These are phyloP conservation scores for Aquilaria yunnanensis DNA, from an alignment of 345 rosid genomes.

Conservation along the genomic window DNA sequence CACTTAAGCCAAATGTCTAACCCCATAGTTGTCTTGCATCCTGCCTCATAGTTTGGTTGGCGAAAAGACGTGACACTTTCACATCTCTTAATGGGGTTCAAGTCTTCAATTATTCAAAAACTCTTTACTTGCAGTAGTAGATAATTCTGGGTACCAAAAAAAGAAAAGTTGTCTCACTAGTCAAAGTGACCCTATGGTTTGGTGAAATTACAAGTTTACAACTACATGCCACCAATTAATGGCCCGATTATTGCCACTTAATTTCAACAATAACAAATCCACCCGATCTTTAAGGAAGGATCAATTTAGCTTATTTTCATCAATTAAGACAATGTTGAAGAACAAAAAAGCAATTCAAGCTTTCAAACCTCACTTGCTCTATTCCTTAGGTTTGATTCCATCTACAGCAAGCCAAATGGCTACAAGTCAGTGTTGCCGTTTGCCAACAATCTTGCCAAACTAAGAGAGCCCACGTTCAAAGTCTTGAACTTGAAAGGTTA, in stretches of 20 bases:
- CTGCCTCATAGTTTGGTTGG: no score
- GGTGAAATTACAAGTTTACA: no score
- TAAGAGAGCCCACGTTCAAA: conserved; percentile 77
- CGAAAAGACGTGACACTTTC: no score
- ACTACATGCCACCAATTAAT: no score
- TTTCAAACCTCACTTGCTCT: conserved; percentile 54
- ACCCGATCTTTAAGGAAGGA: conserved; percentile 12
- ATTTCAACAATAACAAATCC: conserved; percentile 3
- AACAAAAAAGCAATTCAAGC: conserved; percentile 46
- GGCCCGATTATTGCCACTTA: conserved; percentile 13
- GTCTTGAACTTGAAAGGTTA: conserved; percentile 76
- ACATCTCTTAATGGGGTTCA: no score
- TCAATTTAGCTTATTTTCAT: conserved; percentile 16
- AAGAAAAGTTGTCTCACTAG: no score
- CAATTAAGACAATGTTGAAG: neutral
- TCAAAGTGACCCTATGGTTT: no score
- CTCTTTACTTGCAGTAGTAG: no score
- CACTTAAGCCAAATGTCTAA: no score
- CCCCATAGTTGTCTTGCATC: no score
- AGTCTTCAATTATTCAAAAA: no score
- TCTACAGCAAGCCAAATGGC: conserved; percentile 64
- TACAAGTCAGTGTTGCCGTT: conserved; percentile 80
- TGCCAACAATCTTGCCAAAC: conserved; percentile 53
- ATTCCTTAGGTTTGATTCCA: conserved; percentile 61
- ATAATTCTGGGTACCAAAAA: no score